phyloP scores from a whole-genome alignment of 2,329 filamentous ascomycete genomes.

The Cryphonectria nitschkei region DNA sequence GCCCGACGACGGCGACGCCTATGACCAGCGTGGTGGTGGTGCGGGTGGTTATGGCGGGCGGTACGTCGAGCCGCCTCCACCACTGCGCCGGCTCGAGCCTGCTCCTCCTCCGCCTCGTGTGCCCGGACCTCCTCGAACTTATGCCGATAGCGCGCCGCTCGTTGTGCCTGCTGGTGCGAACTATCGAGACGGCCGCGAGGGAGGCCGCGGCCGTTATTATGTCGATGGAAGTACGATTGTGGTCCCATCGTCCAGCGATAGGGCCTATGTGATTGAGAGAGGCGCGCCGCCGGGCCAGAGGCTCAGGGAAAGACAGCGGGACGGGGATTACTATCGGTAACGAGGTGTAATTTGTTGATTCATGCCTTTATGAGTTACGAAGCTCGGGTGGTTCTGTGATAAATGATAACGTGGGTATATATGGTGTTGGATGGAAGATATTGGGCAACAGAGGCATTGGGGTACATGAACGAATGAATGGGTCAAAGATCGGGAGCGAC shows the following conservation, averaged over 20 bases:
- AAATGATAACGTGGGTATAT: neutral
- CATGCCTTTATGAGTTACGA: neutral
- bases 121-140: constrained; percentile 17
- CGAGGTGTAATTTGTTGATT: neutral
- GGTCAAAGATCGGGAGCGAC: neutral
- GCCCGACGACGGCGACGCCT: constrained; percentile 2
- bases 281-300: constrained; percentile 18
- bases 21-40: constrained; percentile 1
- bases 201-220: constrained; percentile 18
- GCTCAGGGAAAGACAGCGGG: constrained; percentile 8
- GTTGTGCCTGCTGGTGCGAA: constrained; percentile 10
- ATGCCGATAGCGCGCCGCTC: constrained; percentile 2
- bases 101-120: constrained; percentile 9
- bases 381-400: neutral
- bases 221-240: constrained; percentile 23
- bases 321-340: constrained; percentile 22
- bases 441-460: neutral
- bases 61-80: constrained; percentile 5
- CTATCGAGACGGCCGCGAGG: neutral
- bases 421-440: neutral
- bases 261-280: constrained; percentile 19
- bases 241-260: constrained; percentile 22
- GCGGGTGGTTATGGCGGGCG: neutral
- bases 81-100: neutral
- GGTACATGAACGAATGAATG: neutral